Evolutionary conservation across 768 basidiomycete species (phyloP).

Genomic region (Boletus edulis): DNA sequence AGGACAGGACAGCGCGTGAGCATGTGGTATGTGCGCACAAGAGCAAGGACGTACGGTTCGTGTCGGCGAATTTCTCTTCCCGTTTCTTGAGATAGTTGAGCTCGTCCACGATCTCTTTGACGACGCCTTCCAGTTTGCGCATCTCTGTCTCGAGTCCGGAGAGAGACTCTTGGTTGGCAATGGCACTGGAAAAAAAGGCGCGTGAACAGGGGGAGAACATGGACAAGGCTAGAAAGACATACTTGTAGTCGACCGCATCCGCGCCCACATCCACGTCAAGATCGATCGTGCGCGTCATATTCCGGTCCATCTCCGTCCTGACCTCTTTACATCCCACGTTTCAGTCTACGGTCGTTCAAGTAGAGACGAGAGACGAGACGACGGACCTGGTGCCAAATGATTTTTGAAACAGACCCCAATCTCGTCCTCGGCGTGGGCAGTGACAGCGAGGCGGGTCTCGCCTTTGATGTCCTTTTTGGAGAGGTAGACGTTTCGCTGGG

Average conservation of each 20-base stretch:
- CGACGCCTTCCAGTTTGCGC: conserved; percentile 93
- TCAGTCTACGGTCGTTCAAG: background rate
- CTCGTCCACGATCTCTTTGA: conserved; percentile 94
- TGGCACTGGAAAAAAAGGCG: conserved; percentile 60
- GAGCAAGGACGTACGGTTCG: conserved; percentile 68
- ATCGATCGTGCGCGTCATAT: conserved; percentile 72
- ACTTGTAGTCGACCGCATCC: conserved; percentile 99
- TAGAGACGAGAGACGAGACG: background rate
- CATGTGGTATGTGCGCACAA: too few relatives aligned
- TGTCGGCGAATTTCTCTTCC: conserved; percentile 85
- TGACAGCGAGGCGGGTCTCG: conserved; percentile 92
- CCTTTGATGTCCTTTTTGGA: conserved; percentile 84
- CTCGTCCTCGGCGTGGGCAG: conserved; percentile 90
- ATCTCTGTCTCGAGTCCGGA: conserved; percentile 97
- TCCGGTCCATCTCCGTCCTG: conserved; percentile 43
- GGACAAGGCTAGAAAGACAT: conserved; percentile 27
- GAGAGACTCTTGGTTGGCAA: conserved; percentile 96
- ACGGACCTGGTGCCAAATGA: conserved; percentile 61
- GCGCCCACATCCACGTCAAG: conserved; percentile 97
- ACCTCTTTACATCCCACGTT: conserved; percentile 36
- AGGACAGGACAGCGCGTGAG: background rate
- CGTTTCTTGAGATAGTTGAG: conserved; percentile 85
- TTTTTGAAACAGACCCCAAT: conserved; percentile 96
- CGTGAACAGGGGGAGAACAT: background rate
- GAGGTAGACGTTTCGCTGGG: conserved; percentile 85